phyloP scores from a whole-genome alignment of 192 early-diverging fungal species.

The Rhizophagus sp. region DNA sequence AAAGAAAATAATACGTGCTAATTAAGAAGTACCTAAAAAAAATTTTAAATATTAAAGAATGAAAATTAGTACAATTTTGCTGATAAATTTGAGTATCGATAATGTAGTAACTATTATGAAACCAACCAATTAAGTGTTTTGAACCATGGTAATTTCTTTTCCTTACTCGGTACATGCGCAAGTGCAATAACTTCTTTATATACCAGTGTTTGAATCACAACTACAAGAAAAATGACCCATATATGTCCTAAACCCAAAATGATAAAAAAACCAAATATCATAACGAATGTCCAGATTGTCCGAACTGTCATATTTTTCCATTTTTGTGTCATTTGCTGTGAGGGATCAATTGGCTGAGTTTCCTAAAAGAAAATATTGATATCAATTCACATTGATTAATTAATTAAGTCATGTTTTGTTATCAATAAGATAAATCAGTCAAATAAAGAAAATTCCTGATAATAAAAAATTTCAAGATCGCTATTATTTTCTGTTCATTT shows the following conservation, averaged over 20 bases:
- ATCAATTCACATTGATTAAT: neutral
- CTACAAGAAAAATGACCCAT: slow-evolving; percentile 85
- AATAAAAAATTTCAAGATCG: neutral
- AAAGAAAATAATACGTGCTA: slow-evolving; percentile 90
- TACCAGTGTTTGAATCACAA: slow-evolving; percentile 80
- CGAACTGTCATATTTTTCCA: slow-evolving; percentile 86
- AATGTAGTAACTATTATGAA: neutral
- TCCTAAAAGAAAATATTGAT: neutral
- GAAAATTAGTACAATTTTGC: neutral
- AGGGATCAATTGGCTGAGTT: slow-evolving; percentile 18
- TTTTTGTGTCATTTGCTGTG: slow-evolving; percentile 49
- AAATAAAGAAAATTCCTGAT: neutral
- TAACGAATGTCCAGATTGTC: slow-evolving; percentile 82
- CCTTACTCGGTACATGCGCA: slow-evolving; percentile 77
- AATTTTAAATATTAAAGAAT: neutral
- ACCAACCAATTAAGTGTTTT: slow-evolving; percentile 83
- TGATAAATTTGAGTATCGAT: no score
- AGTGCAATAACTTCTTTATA: slow-evolving; percentile 94
- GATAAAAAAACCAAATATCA: slow-evolving; percentile 83
- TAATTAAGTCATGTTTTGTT: neutral
- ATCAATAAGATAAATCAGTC: neutral
- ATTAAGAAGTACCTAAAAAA: slow-evolving; percentile 78
- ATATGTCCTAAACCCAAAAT: slow-evolving; percentile 77
- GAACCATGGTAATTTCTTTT: slow-evolving; percentile 89
- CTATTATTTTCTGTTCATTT: neutral